A percentile compares a stretch with the other conserved stretches of the same genome.
Evolutionary conservation across 768 basidiomycete species (phyloP).

Genomic region (Trametes meyenii): DNA sequence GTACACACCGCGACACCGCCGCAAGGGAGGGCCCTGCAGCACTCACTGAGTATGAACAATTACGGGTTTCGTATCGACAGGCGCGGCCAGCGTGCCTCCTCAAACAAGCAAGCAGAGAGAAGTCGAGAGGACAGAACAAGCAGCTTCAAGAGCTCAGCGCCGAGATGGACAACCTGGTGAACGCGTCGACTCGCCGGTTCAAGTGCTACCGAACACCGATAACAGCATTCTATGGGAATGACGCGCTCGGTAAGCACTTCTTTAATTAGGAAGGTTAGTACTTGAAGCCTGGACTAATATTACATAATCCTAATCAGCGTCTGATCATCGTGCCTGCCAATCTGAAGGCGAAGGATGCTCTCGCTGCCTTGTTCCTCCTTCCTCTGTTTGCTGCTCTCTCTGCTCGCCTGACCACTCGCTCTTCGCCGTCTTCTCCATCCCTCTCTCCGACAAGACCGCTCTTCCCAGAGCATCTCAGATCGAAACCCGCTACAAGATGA

Average conservation of each 20-base stretch:
- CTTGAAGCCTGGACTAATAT: not conserved
- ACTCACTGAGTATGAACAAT: too few species aligned
- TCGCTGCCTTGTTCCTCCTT: conserved; percentile 17
- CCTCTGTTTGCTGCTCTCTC: conserved; percentile 32
- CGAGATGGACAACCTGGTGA: conserved; percentile 37
- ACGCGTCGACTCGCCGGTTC: conserved; percentile 24
- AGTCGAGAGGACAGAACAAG: too few species aligned
- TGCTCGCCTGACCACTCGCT: conserved; percentile 22
- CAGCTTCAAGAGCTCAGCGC: too few species aligned
- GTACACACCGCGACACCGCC: too few species aligned
- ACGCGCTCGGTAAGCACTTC: conserved; percentile 23
- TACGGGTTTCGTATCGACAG: too few species aligned
- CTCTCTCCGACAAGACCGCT: not conserved
- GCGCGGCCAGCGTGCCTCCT: too few species aligned
- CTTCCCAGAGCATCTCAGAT: conserved; percentile 7
- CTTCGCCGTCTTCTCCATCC: not conserved
- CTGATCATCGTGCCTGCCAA: conserved; percentile 1
- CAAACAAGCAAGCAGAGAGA: too few species aligned
- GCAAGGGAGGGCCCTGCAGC: too few species aligned
- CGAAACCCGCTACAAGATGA: conserved; percentile 1
- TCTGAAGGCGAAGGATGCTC: conserved; percentile 15
- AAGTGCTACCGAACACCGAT: conserved; percentile 27
- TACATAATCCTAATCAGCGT: conserved; percentile 21
- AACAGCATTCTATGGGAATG: conserved; percentile 30
- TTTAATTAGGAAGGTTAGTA: not conserved